Base-by-base conservation (phyloP, 129 eudicot genomes). In the Flaveria sonorensis region DNA sequence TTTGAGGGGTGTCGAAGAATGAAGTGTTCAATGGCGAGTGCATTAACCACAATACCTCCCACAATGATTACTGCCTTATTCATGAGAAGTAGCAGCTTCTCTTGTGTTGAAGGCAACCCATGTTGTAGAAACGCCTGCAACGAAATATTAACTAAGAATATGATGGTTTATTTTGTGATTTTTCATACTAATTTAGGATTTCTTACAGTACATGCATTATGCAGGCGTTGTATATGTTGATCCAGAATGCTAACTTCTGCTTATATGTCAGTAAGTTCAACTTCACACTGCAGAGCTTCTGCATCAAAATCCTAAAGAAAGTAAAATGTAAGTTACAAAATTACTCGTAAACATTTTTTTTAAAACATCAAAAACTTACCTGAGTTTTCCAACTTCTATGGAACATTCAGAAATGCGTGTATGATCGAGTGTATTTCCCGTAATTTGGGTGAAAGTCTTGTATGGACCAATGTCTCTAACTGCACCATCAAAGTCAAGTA, bases 181-280 rank as follows among this genome's bases (percentile, higher is more conserved):
- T 20, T 24, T 59, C 9, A 1, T 86, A 65, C 59, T 62, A 75
- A 36, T 65, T 15, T 57, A 68, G 84, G 80, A 79, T 77, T 45
- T 89, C 88, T 87, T 81, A 87, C 91, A 77, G 86, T 92, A 95
- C 99, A 88, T 92, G 89, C 99, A 95, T 91, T 86, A 95, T 86
- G 86, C 96, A 87, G 89, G 92, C 88, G 61, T 95, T 95, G 70
- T 91, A 91, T 76, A 91, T 78, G 67, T 95, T 95, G 77, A 95
- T 95, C 99, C 97, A 91, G 81, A 95, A 91, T 71, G 99, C 99
- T 83, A 91, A 81, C 87, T 95, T 95, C 82, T 92, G 96, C 77
- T 91, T 92, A 91, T 95, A 83, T 67, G 84, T 85, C 83, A 92
- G 77, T 63, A 66, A 56, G n/a, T 85, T 85, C 72, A 92, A 71